Evolutionary conservation across 2,329 filamentous ascomycete genomes (phyloP), one percentile per base, ranked within the genome.

Genomic region (Fusarium tuaranense): DNA sequence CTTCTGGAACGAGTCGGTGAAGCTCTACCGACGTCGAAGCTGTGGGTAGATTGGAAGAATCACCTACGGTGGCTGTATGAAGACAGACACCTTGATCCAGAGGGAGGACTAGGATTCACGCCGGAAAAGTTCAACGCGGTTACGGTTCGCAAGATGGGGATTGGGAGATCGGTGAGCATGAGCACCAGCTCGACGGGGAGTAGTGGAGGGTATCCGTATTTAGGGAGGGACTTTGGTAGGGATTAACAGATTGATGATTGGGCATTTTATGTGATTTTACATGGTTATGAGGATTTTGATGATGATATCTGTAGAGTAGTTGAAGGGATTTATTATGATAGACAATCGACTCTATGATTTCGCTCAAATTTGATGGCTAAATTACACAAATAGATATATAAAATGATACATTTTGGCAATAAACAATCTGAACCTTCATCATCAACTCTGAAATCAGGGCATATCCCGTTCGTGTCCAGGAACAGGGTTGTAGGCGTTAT

Each of bases 41-140:
- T 53, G 14, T 72, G 70, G 70, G 27, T 53, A 4, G 65, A 65
- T 13, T 72, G 70, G 70, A 34, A 38, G 12, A 51, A 51, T 22
- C 46, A 68, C 32, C 25, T 72, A 25, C 30, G 66, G 46, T 62
- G 36, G 41, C 48, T 72, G 16, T 72, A 68, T 22, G 64, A 58
- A 4, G 61, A 62, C 0, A 32, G 39, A 13, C 70, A 72, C 18
- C 65, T 60, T 18, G 70, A 72, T 36, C 70, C 70, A 3, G 53
- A 65, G 1, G 70, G 68, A 3, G 57, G 57, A 9, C 68, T 72
- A 10, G 70, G 70, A n/a, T 71, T 72, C 55, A 72, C 70, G 8
- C 55, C 34, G 10, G 65, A 65, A n/a, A 65, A 46, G 64, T 63
- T 72, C 38, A 70, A 68, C n/a, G 64, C 39, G 4, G 41, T 65